Evolutionary conservation across 164 flowering plant species (phyloP).

Genomic region (Macadamia tetraphylla): DNA sequence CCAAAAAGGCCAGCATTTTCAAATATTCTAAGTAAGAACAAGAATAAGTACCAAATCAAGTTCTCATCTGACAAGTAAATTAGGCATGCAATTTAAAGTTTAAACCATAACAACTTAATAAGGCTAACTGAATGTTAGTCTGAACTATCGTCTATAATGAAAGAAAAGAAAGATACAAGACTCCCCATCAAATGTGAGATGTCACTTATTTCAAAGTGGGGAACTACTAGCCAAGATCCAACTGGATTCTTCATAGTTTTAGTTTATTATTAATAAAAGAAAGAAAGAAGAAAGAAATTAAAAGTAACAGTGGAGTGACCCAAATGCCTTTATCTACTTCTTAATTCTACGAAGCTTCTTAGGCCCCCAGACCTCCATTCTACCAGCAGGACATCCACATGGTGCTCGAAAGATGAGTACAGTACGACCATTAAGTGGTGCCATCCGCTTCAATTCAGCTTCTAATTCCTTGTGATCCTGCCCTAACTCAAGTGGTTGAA

Average conservation of each 20-base stretch:
- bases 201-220: slow-evolving; percentile 14
- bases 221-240: slow-evolving; percentile 10
- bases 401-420: slow-evolving; percentile 54
- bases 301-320: not conserved
- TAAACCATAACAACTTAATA: not conserved
- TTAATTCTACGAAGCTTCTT: slow-evolving; percentile 44
- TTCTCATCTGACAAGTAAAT: no score
- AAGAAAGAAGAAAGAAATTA: not conserved
- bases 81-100: no score
- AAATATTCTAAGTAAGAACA: no score
- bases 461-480: slow-evolving; percentile 51
- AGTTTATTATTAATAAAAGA: slow-evolving; percentile 16
- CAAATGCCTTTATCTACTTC: slow-evolving; percentile 23
- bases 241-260: slow-evolving; percentile 11
- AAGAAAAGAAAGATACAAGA: slow-evolving; percentile 10
- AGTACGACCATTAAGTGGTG: slow-evolving; percentile 56
- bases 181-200: slow-evolving; percentile 18
- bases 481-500: slow-evolving; percentile 34
- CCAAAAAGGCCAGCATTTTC: no score
- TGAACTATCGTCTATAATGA: slow-evolving; percentile 11
- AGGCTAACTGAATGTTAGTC: not conserved
- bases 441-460: slow-evolving; percentile 57
- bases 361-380: slow-evolving; percentile 67
- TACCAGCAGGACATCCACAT: slow-evolving; percentile 54
- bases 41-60: no score